A percentile compares a stretch with the other conserved stretches of the same genome.
phyloP scores from a whole-genome alignment of 2,329 filamentous ascomycete species.

The Amylocarpus encephaloides region DNA sequence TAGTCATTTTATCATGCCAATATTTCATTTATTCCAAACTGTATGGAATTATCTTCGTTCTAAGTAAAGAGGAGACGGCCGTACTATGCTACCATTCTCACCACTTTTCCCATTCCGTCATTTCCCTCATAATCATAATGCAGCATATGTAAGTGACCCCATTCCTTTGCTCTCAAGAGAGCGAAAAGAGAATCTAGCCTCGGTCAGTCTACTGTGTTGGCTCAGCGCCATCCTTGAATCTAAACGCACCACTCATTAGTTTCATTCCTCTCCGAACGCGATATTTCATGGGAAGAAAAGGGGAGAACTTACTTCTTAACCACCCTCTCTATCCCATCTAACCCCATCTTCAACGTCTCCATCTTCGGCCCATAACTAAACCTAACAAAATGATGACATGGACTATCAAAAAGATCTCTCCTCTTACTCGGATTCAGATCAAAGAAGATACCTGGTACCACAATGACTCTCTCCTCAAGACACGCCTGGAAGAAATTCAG shows the following conservation, averaged over 20 bases:
- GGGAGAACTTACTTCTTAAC: slow-evolving; percentile 53
- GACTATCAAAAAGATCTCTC: slow-evolving; percentile 86
- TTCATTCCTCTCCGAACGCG: no score
- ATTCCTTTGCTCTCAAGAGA: no score
- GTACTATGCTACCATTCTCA: no score
- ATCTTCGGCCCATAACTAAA: slow-evolving; percentile 80
- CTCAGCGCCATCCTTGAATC: slow-evolving; percentile 1
- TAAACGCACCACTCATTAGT: background rate
- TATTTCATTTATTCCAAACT: no score
- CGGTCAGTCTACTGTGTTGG: background rate
- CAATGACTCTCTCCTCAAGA: slow-evolving; percentile 88
- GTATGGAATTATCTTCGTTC: no score
- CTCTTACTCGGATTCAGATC: slow-evolving; percentile 87
- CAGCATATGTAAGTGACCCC: background rate
- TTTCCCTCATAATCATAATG: background rate
- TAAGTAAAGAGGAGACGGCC: no score
- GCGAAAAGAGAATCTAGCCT: background rate
- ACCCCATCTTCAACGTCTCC: slow-evolving; percentile 69
- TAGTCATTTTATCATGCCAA: no score
- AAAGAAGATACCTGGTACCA: slow-evolving; percentile 97
- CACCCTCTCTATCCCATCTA: slow-evolving; percentile 80
- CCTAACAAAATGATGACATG: slow-evolving; percentile 87
- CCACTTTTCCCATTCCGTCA: no score
- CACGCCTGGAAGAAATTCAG: slow-evolving; percentile 97
- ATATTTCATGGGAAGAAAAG: no score